These are phyloP conservation scores for Candida neerlandica DNA, from an alignment of 1,139 yeast species.

Conservation along the genomic window DNA sequence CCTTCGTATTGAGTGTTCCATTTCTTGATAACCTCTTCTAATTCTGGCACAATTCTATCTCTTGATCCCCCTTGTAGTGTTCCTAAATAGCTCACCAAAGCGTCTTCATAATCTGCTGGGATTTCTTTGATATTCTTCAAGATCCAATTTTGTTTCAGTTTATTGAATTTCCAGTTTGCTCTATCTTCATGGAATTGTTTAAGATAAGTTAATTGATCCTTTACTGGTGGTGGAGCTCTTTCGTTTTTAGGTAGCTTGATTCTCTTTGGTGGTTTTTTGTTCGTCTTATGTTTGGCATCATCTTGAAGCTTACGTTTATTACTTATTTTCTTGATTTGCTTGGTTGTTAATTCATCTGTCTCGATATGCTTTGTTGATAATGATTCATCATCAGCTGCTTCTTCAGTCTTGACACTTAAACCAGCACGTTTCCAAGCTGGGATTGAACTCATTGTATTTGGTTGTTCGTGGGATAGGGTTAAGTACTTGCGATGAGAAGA, in stretches of 20 bases:
- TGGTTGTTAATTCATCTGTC: conserved; percentile 47
- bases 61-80: conserved; percentile 78
- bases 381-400: conserved; percentile 43
- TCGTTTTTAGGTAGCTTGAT: conserved; percentile 74
- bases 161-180: conserved; percentile 85
- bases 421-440: conserved; percentile 96
- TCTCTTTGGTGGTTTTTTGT: conserved; percentile 69
- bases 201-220: conserved; percentile 78
- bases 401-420: conserved; percentile 54
- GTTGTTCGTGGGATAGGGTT: neutral
- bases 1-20: conserved; percentile 60
- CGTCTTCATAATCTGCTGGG: conserved; percentile 57
- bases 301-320: conserved; percentile 32
- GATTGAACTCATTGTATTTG: conserved; percentile 24
- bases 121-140: conserved; percentile 64
- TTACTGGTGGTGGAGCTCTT: conserved; percentile 74
- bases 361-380: conserved; percentile 44
- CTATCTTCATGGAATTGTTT: conserved; percentile 63
- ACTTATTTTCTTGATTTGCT: conserved; percentile 47
- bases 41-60: conserved; percentile 56
- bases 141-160: conserved; percentile 94
- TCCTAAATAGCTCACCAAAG: conserved; percentile 58
- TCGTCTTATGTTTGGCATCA: conserved; percentile 22
- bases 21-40: conserved; percentile 45
- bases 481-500: neutral